Evolutionary conservation across 805 yeast genomes (phyloP), one percentile per base, ranked within the genome.

Genomic region (Kodamaea kakaduensis): DNA sequence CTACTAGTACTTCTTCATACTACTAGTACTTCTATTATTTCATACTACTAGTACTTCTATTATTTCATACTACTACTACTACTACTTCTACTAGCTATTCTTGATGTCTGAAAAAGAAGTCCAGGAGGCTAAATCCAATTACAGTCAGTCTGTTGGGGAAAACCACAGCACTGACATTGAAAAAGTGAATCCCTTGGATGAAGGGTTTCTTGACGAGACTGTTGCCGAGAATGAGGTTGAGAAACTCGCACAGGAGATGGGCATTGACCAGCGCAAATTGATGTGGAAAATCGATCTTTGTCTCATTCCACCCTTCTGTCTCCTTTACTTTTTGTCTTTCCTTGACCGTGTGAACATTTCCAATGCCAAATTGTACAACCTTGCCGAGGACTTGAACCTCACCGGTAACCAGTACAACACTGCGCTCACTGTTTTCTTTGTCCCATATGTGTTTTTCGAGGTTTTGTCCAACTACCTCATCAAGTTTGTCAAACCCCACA

Each of bases 341-440:
- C 61, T 85, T 50, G 94, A 85, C 55, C 69, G 94, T 56, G 89
- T 84, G 40, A 85, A 85, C 55, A 82, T 85, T 42, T 77, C 89
- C 19, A 84, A 85, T 57, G 94, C 95, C 6, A 77, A 77, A 41
- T 73, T 81, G 37, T 84, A 83, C 51, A 87, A 87, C 9, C 64
- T 85, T 65, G 67, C 68, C 14, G 57, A 49, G 1, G 83, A 78
- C 38, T 56, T 85, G 22, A 48, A 67, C 13, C 62, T 85, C 26
- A 54, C 57, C 2, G 81, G 81, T 6, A 67, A 69, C 45, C 80
- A 82, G 48, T 82, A 69, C 62, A 77, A 80, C 51, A 69, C 67
- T 21, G 81, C 83, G 3, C 67, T 83, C 44, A 78, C 85, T 5
- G 72, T 82, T 7, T 82, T 83, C 56, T 83, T 81, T 46, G 80